Conservation (phyloP, 2,329 filamentous ascomycete species). For the Fusarium sp. region DNA sequence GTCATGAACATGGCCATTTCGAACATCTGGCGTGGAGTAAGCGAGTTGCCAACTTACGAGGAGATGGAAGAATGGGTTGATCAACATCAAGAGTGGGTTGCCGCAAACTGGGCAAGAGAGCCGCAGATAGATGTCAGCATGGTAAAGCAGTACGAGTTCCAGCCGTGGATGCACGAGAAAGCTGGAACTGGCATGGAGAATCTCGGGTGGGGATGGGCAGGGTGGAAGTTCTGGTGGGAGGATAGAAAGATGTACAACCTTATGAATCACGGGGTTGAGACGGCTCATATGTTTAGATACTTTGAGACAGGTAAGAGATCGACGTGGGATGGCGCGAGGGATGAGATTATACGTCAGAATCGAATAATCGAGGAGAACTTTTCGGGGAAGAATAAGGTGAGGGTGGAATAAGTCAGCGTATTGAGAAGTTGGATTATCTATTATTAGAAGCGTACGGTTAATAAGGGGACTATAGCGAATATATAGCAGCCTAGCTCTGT, state of each 20-base stretch:
- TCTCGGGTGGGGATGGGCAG: conserved; percentile 57
- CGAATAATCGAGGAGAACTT: conserved; percentile 13
- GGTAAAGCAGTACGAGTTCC: conserved; percentile 52
- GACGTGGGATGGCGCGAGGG: conserved; percentile 56
- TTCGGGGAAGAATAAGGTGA: conserved; percentile 1
- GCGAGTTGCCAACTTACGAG: neutral
- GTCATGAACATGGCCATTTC: conserved; percentile 38
- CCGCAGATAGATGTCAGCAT: conserved; percentile 26
- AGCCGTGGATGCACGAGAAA: conserved; percentile 54
- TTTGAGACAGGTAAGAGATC: conserved; percentile 58
- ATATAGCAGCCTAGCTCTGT: too few relatives aligned
- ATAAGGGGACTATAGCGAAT: neutral
- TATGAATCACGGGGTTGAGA: conserved; percentile 57
- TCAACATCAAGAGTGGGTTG: conserved; percentile 25
- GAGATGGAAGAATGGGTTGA: conserved; percentile 35
- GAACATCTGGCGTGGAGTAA: conserved; percentile 28
- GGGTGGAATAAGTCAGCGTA: conserved; percentile 2
- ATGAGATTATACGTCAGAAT: conserved; percentile 39
- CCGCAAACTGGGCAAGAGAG: conserved; percentile 13
- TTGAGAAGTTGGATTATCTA: neutral
- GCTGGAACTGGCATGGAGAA: conserved; percentile 60
- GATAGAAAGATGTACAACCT: conserved; percentile 55
- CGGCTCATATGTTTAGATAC: conserved; percentile 56
- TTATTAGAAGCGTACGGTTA: neutral
- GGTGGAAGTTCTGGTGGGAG: conserved; percentile 58